Evolutionary conservation across 1,284 basidiomycete species (phyloP).

Genomic region (Puccinia coronata): DNA sequence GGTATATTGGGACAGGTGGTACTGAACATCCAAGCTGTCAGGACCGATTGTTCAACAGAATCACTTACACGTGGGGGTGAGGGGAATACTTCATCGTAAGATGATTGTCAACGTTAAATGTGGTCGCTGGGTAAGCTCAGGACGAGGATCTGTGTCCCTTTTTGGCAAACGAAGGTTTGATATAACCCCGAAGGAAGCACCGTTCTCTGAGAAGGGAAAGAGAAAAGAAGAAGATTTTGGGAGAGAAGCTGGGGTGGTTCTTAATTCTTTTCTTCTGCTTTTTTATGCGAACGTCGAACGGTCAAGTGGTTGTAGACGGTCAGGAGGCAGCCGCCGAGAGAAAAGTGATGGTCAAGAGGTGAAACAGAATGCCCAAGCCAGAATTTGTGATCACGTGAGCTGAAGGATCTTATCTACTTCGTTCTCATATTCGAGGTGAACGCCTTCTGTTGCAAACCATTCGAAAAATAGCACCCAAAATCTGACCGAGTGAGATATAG

Average conservation of each 20-base stretch:
- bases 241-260: background rate
- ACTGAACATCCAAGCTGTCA: background rate
- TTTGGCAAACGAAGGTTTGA: background rate
- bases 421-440: too few species aligned
- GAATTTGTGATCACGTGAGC: too few species aligned
- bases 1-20: background rate
- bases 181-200: background rate
- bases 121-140: background rate
- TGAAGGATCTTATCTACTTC: too few species aligned
- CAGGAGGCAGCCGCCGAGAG: background rate
- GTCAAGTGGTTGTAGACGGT: background rate
- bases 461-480: too few species aligned
- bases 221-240: too few species aligned
- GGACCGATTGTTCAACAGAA: background rate
- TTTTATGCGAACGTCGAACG: background rate
- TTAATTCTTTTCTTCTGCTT: background rate
- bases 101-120: background rate
- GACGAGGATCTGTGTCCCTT: background rate
- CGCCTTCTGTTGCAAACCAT: too few species aligned
- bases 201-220: background rate
- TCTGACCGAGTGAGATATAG: too few species aligned
- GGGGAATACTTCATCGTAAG: slow-evolving; percentile 1
- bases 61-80: background rate
- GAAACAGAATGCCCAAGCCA: too few species aligned
- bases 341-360: background rate